Evolutionary conservation across 2,329 filamentous ascomycete species (phyloP).

Genomic region (Fusarium vanettenii): DNA sequence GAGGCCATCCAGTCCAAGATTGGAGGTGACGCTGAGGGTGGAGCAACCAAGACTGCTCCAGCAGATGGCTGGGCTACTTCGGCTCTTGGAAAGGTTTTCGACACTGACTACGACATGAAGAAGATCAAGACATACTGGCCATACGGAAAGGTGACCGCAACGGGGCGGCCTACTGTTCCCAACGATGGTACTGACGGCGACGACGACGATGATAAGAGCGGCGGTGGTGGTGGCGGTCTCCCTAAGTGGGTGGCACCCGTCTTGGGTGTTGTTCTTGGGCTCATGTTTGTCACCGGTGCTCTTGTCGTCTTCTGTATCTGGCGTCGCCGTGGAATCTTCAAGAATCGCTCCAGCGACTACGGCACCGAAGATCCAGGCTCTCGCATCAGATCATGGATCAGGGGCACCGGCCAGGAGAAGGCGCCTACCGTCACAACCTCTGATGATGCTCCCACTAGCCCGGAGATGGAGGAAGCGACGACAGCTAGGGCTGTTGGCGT

Average conservation of each 20-base stretch:
- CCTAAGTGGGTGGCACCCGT: constrained; percentile 71
- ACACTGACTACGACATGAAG: constrained; percentile 62
- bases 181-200: constrained; percentile 14
- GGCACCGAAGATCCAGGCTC: constrained; percentile 60
- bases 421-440: constrained; percentile 57
- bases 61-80: constrained; percentile 65
- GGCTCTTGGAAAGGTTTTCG: constrained; percentile 65
- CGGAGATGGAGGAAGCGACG: constrained; percentile 54
- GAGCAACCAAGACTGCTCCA: constrained; percentile 76
- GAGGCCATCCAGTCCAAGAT: constrained; percentile 71
- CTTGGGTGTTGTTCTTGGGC: constrained; percentile 69
- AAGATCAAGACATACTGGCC: constrained; percentile 72
- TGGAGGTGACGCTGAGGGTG: constrained; percentile 73
- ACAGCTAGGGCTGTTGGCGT: constrained; percentile 23
- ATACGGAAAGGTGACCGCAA: constrained; percentile 56
- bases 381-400: constrained; percentile 65
- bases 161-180: constrained; percentile 32
- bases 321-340: constrained; percentile 59
- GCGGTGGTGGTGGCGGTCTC: constrained; percentile 53
- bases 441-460: constrained; percentile 54
- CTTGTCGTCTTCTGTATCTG: constrained; percentile 65
- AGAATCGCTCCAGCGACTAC: constrained; percentile 50
- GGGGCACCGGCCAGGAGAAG: constrained; percentile 57
- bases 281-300: constrained; percentile 65
- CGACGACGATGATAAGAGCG: constrained; percentile 34